Percentiles rank a stretch among this genome's conserved stretches.
Evolutionary conservation across 2,329 filamentous ascomycete genomes (phyloP).

Genomic region (Davidsoniella virescens): DNA sequence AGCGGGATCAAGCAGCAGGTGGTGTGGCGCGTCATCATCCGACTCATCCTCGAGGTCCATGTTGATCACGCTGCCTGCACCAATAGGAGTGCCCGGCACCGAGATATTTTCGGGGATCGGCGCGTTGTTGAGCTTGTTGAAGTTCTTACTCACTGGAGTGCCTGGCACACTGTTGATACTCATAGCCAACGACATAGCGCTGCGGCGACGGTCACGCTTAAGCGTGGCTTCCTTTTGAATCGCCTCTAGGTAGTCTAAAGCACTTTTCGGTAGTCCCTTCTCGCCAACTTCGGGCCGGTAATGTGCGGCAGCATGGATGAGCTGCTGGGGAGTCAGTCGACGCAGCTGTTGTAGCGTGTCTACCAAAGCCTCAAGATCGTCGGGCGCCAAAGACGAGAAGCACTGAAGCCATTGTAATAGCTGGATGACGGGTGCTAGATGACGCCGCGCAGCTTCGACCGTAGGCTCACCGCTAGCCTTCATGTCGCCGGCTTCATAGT

Average conservation of each 20-base stretch:
- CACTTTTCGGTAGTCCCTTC: constrained; percentile 75
- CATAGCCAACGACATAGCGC: constrained; percentile 29
- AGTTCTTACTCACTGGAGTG: constrained; percentile 27
- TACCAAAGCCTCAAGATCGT: constrained; percentile 77
- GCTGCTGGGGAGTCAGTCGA: constrained; percentile 66
- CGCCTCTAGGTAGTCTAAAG: constrained; percentile 68
- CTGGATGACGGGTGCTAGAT: constrained; percentile 82
- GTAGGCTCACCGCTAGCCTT: constrained; percentile 73
- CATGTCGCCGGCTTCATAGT: constrained; percentile 86
- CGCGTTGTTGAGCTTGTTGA: constrained; percentile 29
- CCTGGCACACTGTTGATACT: constrained; percentile 22
- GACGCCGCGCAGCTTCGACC: constrained; percentile 64
- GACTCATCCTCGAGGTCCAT: constrained; percentile 19
- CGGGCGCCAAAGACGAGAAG: constrained; percentile 74
- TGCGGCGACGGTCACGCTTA: constrained; percentile 38
- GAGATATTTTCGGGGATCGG: constrained; percentile 15
- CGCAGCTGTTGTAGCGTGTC: constrained; percentile 82
- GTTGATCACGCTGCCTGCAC: constrained; percentile 6
- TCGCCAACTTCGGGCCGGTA: constrained; percentile 93
- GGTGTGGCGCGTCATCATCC: constrained; percentile 50
- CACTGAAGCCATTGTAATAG: constrained; percentile 94
- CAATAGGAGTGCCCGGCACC: constrained; percentile 8
- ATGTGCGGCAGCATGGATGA: constrained; percentile 81
- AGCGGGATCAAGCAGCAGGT: constrained; percentile 72
- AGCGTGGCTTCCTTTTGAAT: constrained; percentile 59